phyloP scores from a whole-genome alignment of 179 eudicot genomes.

The Silene noctiflora region DNA sequence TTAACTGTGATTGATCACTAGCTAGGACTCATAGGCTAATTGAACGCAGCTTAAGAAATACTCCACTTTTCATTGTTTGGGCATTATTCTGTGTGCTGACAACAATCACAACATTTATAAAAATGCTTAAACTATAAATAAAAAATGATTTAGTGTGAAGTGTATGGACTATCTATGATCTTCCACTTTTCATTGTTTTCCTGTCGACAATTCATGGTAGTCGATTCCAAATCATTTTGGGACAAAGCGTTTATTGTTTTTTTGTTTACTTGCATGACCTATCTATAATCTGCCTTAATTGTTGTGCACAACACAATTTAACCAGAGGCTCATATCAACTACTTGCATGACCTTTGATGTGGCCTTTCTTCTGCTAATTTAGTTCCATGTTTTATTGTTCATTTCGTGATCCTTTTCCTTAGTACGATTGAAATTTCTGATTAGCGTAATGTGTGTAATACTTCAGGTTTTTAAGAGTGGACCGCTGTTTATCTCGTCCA shows the following conservation, averaged over 20 bases:
- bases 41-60: background rate
- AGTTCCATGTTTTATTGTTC: constrained; percentile 13
- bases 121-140: too few relatives aligned
- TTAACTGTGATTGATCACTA: background rate
- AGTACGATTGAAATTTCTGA: constrained; percentile 17
- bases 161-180: background rate
- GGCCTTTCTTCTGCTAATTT: background rate
- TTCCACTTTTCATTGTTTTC: too few relatives aligned
- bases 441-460: background rate
- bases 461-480: constrained; percentile 95
- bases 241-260: too few relatives aligned
- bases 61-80: too few relatives aligned
- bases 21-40: background rate
- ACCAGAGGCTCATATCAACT: too few relatives aligned
- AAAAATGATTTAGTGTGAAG: background rate
- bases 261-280: too few relatives aligned
- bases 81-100: too few relatives aligned
- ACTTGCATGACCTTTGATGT: background rate
- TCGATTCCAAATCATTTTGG: too few relatives aligned
- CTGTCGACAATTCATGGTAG: too few relatives aligned
- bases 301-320: background rate
- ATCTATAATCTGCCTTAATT: background rate
- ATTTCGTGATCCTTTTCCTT: constrained; percentile 3
- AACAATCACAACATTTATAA: too few relatives aligned
- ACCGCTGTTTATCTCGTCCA: constrained; percentile 93